A percentile compares a stretch with the other conserved stretches of the same genome.
Conservation (phyloP, 768 basidiomycete species). For the Suillus sp. region DNA sequence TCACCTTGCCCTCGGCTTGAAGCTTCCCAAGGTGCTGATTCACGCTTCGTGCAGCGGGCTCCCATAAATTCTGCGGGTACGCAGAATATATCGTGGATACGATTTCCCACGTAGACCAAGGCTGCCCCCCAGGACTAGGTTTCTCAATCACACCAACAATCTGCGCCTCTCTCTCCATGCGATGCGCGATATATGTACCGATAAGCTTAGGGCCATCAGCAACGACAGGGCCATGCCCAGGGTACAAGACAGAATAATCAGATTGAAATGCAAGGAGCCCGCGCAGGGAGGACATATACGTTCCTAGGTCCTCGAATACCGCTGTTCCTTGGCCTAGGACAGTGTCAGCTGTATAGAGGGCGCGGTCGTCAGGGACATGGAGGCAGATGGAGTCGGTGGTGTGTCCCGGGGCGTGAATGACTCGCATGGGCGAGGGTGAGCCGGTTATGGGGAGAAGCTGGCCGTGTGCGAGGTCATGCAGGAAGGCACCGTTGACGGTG, state of each 20-base stretch:
- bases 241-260: slow-evolving; percentile 65
- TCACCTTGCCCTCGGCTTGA: slow-evolving; percentile 61
- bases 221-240: slow-evolving; percentile 86
- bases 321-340: slow-evolving; percentile 90
- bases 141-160: slow-evolving; percentile 56
- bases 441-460: slow-evolving; percentile 49
- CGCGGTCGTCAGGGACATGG: slow-evolving; percentile 64
- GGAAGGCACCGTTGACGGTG: slow-evolving; percentile 39
- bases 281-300: slow-evolving; percentile 67
- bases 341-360: slow-evolving; percentile 89
- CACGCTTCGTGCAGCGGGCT: slow-evolving; percentile 69
- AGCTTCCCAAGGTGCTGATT: slow-evolving; percentile 76
- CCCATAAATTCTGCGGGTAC: slow-evolving; percentile 72
- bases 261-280: slow-evolving; percentile 50
- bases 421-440: slow-evolving; percentile 45
- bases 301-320: slow-evolving; percentile 80
- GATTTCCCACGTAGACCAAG: slow-evolving; percentile 67
- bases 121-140: slow-evolving; percentile 30
- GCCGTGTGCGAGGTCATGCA: slow-evolving; percentile 61
- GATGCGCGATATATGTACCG: slow-evolving; percentile 74
- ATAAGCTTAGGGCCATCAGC: slow-evolving; percentile 62
- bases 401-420: slow-evolving; percentile 89
- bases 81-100: slow-evolving; percentile 67
- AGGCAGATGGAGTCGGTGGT: slow-evolving; percentile 85
- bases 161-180: slow-evolving; percentile 79